Base-by-base conservation (phyloP, 2,329 filamentous ascomycete species). In the Trichoderma breve region DNA sequence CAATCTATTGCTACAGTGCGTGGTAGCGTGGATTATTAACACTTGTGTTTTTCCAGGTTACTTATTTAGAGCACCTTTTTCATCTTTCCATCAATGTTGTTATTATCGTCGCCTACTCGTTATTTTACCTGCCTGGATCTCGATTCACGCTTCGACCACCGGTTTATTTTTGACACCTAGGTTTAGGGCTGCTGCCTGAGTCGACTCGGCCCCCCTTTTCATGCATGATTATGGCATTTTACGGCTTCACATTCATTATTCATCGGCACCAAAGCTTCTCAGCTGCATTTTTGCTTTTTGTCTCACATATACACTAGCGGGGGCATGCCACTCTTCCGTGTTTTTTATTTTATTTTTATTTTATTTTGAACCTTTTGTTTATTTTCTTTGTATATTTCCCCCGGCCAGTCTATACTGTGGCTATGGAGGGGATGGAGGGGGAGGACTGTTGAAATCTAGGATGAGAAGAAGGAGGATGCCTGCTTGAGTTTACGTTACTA, bases 221-320 rank as follows among this genome's bases (percentile, higher is more conserved):
- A 47, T 69, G 36, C 55, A 51, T 69, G 66, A 60, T 69, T 69
- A 69, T 32, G 66, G 66, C 66, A 69, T 69, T 43, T 69, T 61
- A 69, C 66, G 66, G 66, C 66, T 69, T 69, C 43, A 69, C 66
- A 55, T 69, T 69, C 66, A 61, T 69, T 69, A 58, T 61, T 47
- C 55, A 30, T 32, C 18, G 55, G 53, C 66, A 69, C n/a, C 55
- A 60, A 51, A 47, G 36, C 55, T 32, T 57, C 66, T 61, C 55
- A n/a, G 66, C 66, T 69, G 32, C 55, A 58, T 34, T 47, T 63
- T 47, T 47, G 34, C 24, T 30, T 69, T 55, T 32, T 47, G 26
- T 68, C 36, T 47, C 32, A 57, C 65, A 68, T 60, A 68, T 47
- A 60, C 65, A 68, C 32, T 47, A 68, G 65, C 65, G 65, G 65